Percentiles rank a stretch among this genome's conserved stretches.
Conservation (phyloP, 2,329 filamentous ascomycete species). For the Botrytis tulipae region DNA sequence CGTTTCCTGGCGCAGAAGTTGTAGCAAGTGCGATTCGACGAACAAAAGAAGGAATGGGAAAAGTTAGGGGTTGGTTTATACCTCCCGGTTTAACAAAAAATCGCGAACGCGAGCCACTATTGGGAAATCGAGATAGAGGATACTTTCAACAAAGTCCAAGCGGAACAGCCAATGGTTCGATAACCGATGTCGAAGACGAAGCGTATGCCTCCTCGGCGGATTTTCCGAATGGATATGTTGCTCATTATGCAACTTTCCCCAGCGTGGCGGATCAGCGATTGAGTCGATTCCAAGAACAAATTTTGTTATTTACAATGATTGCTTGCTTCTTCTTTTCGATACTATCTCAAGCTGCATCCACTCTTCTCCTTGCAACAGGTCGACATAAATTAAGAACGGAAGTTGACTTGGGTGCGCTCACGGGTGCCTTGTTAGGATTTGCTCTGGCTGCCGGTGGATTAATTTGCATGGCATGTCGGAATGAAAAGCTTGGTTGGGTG, state of each 20-base stretch:
- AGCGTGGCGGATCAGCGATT: slow-evolving; percentile 52
- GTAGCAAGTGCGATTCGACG: slow-evolving; percentile 53
- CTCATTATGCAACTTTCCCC: slow-evolving; percentile 54
- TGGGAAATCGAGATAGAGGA: slow-evolving; percentile 29
- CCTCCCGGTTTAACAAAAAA: slow-evolving; percentile 29
- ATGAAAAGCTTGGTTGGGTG: slow-evolving; percentile 44
- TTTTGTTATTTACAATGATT: slow-evolving; percentile 54
- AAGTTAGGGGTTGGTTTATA: slow-evolving; percentile 52
- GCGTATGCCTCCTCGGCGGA: slow-evolving; percentile 52
- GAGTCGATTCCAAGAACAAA: slow-evolving; percentile 50
- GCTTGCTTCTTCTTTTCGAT: slow-evolving; percentile 58
- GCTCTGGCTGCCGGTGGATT: slow-evolving; percentile 62
- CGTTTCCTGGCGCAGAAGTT: slow-evolving; percentile 55
- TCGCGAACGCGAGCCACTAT: slow-evolving; percentile 31
- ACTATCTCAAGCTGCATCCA: slow-evolving; percentile 62
- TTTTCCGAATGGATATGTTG: slow-evolving; percentile 52
- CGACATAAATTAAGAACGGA: slow-evolving; percentile 65
- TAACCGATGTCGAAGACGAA: slow-evolving; percentile 48
- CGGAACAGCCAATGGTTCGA: slow-evolving; percentile 35
- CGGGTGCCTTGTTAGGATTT: slow-evolving; percentile 66
- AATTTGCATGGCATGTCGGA: slow-evolving; percentile 55
- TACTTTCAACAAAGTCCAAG: slow-evolving; percentile 28
- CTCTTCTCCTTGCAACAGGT: slow-evolving; percentile 65
- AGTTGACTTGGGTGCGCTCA: slow-evolving; percentile 69
- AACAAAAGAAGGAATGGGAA: slow-evolving; percentile 48